These are phyloP conservation scores for Alternaria tenuissima DNA, from an alignment of 2,329 filamentous ascomycete genomes.

Conservation along the genomic window DNA sequence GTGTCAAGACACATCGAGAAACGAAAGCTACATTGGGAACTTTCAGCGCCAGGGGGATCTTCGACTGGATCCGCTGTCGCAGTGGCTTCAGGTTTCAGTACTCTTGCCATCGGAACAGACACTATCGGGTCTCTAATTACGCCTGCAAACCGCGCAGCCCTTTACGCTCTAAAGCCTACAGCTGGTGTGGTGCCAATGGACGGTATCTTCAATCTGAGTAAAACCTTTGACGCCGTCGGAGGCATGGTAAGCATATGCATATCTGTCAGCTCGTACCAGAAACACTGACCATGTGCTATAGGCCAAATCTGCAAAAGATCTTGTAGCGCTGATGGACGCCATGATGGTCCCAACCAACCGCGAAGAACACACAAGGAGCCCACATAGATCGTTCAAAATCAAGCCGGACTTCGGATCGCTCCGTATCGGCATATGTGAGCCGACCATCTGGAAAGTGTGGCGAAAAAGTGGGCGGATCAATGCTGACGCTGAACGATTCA, in stretches of 20 bases:
- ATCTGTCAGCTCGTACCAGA: neutral
- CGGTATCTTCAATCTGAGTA: slow-evolving; percentile 46
- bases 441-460: slow-evolving; percentile 47
- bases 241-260: slow-evolving; percentile 37
- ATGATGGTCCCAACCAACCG: slow-evolving; percentile 43
- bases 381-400: slow-evolving; percentile 42
- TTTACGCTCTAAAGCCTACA: slow-evolving; percentile 53
- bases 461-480: slow-evolving; percentile 47
- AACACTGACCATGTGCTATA: slow-evolving; percentile 13
- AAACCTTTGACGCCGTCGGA: slow-evolving; percentile 46
- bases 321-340: slow-evolving; percentile 43
- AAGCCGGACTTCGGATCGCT: slow-evolving; percentile 43
- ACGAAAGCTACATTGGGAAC: slow-evolving; percentile 47
- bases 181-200: slow-evolving; percentile 49
- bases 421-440: slow-evolving; percentile 48
- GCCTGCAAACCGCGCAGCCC: slow-evolving; percentile 50
- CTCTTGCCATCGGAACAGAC: slow-evolving; percentile 53
- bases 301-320: slow-evolving; percentile 49
- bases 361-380: slow-evolving; percentile 32
- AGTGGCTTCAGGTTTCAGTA: slow-evolving; percentile 53
- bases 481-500: slow-evolving; percentile 48
- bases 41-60: slow-evolving; percentile 49
- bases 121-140: slow-evolving; percentile 51
- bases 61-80: slow-evolving; percentile 51
- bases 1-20: slow-evolving; percentile 50